Conservation (phyloP, 2,329 filamentous ascomycete species). For the Cytospora mali region DNA sequence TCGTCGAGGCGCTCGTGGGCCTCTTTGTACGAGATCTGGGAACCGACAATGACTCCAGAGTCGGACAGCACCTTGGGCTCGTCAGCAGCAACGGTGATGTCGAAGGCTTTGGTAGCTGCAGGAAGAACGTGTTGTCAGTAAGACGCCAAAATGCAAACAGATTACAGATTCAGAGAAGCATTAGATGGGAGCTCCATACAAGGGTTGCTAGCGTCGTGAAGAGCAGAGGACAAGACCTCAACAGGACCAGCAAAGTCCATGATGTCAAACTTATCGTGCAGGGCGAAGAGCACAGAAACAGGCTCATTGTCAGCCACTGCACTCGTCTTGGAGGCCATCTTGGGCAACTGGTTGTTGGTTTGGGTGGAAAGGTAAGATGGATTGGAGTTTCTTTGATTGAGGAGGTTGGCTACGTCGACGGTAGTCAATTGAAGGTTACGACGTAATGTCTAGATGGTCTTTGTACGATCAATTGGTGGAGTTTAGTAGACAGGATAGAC, state of each 20-base stretch:
- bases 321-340: conserved; percentile 62
- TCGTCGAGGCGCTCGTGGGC: conserved; percentile 73
- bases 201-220: conserved; percentile 56
- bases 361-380: neutral
- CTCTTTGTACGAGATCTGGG: conserved; percentile 78
- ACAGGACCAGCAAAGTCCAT: conserved; percentile 60
- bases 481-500: too few relatives aligned
- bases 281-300: conserved; percentile 61
- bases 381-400: conserved; percentile 8
- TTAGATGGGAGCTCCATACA: conserved; percentile 43
- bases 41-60: conserved; percentile 70
- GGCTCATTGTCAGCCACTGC: conserved; percentile 59
- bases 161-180: conserved; percentile 11
- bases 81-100: conserved; percentile 56
- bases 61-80: conserved; percentile 58
- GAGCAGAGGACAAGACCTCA: conserved; percentile 53
- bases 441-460: conserved; percentile 19
- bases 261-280: conserved; percentile 62
- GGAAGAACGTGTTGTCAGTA: conserved; percentile 13
- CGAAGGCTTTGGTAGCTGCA: conserved; percentile 59
- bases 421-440: conserved; percentile 20
- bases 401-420: conserved; percentile 15
- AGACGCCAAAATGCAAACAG: conserved; percentile 2
- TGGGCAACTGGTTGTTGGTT: conserved; percentile 39
- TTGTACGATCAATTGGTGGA: conserved; percentile 15